Evolutionary conservation across 805 yeast species (phyloP), one percentile per base, ranked within the genome.

Genomic region (Schizosaccharomyces cryophilus): DNA sequence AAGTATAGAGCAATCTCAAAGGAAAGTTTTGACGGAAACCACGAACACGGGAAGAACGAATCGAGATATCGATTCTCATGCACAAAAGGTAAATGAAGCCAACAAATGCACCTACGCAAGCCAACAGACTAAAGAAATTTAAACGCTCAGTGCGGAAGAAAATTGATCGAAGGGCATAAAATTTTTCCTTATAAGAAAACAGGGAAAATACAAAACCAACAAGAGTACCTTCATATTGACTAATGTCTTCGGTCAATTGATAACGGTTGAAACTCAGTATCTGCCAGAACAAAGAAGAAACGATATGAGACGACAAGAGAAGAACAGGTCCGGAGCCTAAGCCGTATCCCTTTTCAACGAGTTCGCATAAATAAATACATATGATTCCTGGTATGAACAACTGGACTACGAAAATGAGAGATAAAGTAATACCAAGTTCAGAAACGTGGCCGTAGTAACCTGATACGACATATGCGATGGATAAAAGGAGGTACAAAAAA

Each of bases 341-440:
- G 69, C 98, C 98, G 75, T 93, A 93, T 62, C 98, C 98, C 75
- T 93, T 93, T 73, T 94, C 95, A 71, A 93, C 79, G 68, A 93
- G 78, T 76, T 93, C 98, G 72, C 90, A 97, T 67, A 93, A 79
- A 64, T 90, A 73, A 65, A 93, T 83, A 63, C 89, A 96, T 67
- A 93, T 82, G 67, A 88, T 78, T 55, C 95, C 94, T 24, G 97
- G 96, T 73, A 90, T 85, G 63, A 90, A 96, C 72, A 93, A 81
- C 76, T 93, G 98, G 71, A 90, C 78, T 64, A 90, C 81, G 70
- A 93, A 79, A 69, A 93, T 77, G 64, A 87, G 75, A 72, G 95
- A 87, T 62, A 90, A 95, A 63, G 96, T 96, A 56, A 84, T 74
- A 54, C 98, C 98, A 63, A 93, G 78, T 64, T 82, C 84, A 59